A percentile compares a stretch with the other conserved stretches of the same genome.
Evolutionary conservation across 2,329 filamentous ascomycete species (phyloP).

Genomic region (Phaeosphaeriaceae sp.): DNA sequence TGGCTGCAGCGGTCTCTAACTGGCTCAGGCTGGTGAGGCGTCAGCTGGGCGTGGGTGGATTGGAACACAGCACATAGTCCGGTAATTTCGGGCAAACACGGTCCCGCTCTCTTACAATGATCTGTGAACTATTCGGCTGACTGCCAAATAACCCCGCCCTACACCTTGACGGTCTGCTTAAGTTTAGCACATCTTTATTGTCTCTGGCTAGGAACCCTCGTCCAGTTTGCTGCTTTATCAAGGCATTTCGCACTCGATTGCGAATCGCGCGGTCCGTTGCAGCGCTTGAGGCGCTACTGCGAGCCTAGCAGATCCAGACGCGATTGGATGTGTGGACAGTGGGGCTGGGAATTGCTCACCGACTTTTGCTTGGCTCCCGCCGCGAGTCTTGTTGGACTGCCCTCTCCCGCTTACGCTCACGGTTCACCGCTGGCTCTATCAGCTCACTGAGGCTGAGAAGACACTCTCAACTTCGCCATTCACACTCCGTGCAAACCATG

Average conservation of each 20-base stretch:
- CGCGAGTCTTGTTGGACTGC: no score
- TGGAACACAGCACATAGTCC: slow-evolving; percentile 1
- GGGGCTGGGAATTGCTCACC: slow-evolving; percentile 7
- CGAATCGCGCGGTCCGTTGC: slow-evolving; percentile 35
- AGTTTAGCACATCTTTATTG: slow-evolving; percentile 2
- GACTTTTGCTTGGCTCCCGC: slow-evolving; percentile 8
- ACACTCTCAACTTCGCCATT: slow-evolving; percentile 30
- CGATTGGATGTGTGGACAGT: not conserved
- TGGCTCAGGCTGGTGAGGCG: slow-evolving; percentile 31
- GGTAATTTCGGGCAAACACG: slow-evolving; percentile 23
- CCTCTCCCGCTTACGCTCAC: not conserved
- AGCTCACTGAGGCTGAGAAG: slow-evolving; percentile 40
- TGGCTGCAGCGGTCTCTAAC: slow-evolving; percentile 21
- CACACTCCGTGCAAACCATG: slow-evolving; percentile 45
- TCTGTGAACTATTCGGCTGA: not conserved
- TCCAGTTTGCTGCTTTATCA: slow-evolving; percentile 14
- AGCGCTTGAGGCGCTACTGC: slow-evolving; percentile 35
- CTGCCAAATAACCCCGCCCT: slow-evolving; percentile 4
- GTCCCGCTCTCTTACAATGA: slow-evolving; percentile 13
- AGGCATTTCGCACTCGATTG: slow-evolving; percentile 26
- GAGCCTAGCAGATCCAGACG: slow-evolving; percentile 15
- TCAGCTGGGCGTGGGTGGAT: slow-evolving; percentile 19
- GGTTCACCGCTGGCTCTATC: slow-evolving; percentile 24
- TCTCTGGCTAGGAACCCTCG: slow-evolving; percentile 17
- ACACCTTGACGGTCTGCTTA: not conserved